Evolutionary conservation across 2,329 filamentous ascomycete genomes (phyloP).

Genomic region (Colletotrichum tropicale): DNA sequence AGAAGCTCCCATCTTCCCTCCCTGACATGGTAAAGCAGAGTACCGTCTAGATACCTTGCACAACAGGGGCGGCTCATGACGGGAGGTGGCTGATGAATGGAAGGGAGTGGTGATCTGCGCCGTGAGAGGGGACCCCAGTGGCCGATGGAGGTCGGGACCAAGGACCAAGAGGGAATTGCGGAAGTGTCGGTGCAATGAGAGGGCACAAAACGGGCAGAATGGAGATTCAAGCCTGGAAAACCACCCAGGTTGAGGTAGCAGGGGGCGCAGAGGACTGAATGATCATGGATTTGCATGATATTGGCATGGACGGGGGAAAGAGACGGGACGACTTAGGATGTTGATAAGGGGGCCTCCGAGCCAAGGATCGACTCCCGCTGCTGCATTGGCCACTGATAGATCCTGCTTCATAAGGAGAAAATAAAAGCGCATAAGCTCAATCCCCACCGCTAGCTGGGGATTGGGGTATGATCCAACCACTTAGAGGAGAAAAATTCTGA

Average conservation of each 20-base stretch:
- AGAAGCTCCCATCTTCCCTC: not conserved
- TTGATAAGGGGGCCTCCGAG: not conserved
- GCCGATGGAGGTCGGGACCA: not conserved
- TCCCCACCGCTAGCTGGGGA: not conserved
- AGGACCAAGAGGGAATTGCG: not conserved
- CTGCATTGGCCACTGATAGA: not conserved
- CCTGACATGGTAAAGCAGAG: not conserved
- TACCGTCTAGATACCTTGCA: not conserved
- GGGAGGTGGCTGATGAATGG: not conserved
- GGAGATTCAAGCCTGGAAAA: not conserved
- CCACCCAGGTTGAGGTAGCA: not conserved
- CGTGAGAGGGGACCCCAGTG: not conserved
- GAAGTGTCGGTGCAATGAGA: not conserved
- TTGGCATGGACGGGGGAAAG: not conserved
- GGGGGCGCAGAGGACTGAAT: not conserved
- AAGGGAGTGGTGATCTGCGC: slow-evolving; percentile 6
- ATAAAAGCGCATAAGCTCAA: not conserved
- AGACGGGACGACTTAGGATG: not conserved
- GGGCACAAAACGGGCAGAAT: not conserved
- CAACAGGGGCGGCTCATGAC: not conserved
- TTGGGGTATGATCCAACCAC: not conserved
- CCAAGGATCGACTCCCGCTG: slow-evolving; percentile 16
- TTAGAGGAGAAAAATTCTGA: not conserved
- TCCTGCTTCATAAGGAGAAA: not conserved
- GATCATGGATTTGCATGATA: not conserved